Evolutionary conservation across 1,284 basidiomycete species (phyloP).

Genomic region (Coniophora puteana): DNA sequence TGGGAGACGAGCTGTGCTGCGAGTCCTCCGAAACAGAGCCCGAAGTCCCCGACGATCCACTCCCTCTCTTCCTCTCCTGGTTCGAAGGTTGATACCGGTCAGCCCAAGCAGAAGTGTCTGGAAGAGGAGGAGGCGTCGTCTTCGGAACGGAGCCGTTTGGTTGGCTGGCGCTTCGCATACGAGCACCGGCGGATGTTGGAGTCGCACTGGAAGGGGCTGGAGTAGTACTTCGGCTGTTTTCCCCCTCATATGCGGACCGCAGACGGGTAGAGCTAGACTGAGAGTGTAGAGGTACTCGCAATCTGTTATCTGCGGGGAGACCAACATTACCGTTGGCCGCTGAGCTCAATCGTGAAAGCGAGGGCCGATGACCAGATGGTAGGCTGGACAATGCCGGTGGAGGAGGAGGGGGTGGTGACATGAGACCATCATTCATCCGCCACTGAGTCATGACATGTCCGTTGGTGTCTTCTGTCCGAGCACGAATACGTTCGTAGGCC

Average conservation of each 20-base stretch:
- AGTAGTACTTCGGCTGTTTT: slow-evolving; percentile 20
- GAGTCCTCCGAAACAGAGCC: slow-evolving; percentile 77
- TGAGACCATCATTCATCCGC: slow-evolving; percentile 39
- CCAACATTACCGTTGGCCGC: slow-evolving; percentile 36
- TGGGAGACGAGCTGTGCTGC: slow-evolving; percentile 74
- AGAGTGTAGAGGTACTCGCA: slow-evolving; percentile 56
- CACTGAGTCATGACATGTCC: slow-evolving; percentile 65
- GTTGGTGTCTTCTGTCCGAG: slow-evolving; percentile 72
- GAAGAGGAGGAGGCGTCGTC: slow-evolving; percentile 54
- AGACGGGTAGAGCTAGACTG: slow-evolving; percentile 72
- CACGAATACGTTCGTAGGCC: slow-evolving; percentile 54
- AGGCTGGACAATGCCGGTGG: slow-evolving; percentile 7
- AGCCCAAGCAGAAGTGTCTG: slow-evolving; percentile 48
- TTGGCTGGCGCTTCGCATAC: slow-evolving; percentile 74
- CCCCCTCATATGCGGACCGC: slow-evolving; percentile 46
- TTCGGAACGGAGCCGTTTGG: slow-evolving; percentile 65
- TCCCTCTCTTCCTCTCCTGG: slow-evolving; percentile 59
- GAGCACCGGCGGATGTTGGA: slow-evolving; percentile 36
- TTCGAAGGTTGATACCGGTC: slow-evolving; percentile 48
- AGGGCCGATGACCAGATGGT: slow-evolving; percentile 33
- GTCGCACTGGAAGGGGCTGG: slow-evolving; percentile 22
- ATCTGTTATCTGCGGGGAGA: slow-evolving; percentile 50
- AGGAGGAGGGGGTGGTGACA: slow-evolving; percentile 24
- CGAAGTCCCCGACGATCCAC: slow-evolving; percentile 70
- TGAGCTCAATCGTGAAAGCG: slow-evolving; percentile 46